Percentiles rank a stretch among this genome's conserved stretches.
These are phyloP conservation scores for Daldinia concentrica DNA, from an alignment of 495 filamentous ascomycete genomes.

Conservation along the genomic window DNA sequence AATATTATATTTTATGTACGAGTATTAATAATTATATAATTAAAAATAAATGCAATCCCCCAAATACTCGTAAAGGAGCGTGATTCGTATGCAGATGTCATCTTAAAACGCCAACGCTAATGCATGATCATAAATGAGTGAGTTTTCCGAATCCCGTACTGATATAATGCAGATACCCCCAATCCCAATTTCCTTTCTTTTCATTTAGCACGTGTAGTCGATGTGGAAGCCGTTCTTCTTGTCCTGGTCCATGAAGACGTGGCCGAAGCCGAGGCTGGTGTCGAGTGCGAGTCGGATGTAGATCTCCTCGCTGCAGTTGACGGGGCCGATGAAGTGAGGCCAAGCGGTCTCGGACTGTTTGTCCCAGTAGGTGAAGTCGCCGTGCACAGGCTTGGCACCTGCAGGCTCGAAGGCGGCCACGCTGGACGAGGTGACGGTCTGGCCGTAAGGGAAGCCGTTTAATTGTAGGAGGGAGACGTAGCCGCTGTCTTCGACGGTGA, in stretches of 20 bases:
- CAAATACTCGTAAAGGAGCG: not conserved
- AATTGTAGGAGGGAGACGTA: slow-evolving; percentile 41
- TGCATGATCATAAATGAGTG: slow-evolving; percentile 1
- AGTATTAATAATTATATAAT: slow-evolving; percentile 1
- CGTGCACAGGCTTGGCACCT: not conserved
- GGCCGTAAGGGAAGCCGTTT: slow-evolving; percentile 41
- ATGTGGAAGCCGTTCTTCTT: slow-evolving; percentile 32
- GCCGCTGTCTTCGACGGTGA: slow-evolving; percentile 47
- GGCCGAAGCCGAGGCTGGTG: slow-evolving; percentile 26
- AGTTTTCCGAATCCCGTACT: not conserved
- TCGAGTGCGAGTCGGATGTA: slow-evolving; percentile 32
- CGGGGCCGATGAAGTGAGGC: slow-evolving; percentile 22
- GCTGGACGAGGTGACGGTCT: slow-evolving; percentile 15
- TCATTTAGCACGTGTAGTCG: slow-evolving; percentile 26
- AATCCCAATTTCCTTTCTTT: not conserved
- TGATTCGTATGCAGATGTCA: not conserved
- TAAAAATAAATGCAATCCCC: not conserved
- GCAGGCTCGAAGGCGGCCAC: slow-evolving; percentile 18
- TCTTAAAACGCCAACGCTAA: slow-evolving; percentile 1
- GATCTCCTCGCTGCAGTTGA: slow-evolving; percentile 33
- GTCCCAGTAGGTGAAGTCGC: slow-evolving; percentile 44
- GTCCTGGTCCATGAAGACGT: slow-evolving; percentile 40
- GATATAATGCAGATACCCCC: not conserved
- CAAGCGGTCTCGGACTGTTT: slow-evolving; percentile 16
- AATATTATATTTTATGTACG: not conserved